A percentile compares a stretch with the other conserved stretches of the same genome.
Conservation (phyloP, 768 basidiomycete genomes). For the Kockovaella imperatae region DNA sequence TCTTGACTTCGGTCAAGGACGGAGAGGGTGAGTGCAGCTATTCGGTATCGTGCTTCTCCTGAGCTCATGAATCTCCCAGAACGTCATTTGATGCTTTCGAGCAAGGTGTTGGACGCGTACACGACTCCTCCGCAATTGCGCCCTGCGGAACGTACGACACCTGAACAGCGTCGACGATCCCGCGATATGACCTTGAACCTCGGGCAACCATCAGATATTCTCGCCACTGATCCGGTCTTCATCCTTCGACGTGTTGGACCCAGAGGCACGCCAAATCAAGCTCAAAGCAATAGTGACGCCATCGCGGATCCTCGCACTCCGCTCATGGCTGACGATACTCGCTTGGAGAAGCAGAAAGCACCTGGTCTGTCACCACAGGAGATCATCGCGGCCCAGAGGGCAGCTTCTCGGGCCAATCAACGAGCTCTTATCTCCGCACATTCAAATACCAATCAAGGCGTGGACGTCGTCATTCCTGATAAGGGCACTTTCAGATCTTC, state of each 20-base stretch:
- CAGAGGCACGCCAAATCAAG: no score
- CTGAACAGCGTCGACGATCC: conserved; percentile 71
- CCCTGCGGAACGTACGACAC: conserved; percentile 55
- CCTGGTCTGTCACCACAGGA: conserved; percentile 73
- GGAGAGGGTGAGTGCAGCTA: conserved; percentile 61
- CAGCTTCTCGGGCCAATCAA: conserved; percentile 74
- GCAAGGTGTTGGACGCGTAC: conserved; percentile 78
- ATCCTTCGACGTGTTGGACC: conserved; percentile 75
- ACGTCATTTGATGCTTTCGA: conserved; percentile 66
- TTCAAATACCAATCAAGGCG: conserved; percentile 72
- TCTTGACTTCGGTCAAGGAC: conserved; percentile 55
- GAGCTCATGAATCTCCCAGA: conserved; percentile 54
- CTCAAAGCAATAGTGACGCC: no score
- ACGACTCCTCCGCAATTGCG: conserved; percentile 64
- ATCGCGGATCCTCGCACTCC: no score
- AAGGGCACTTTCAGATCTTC: conserved; percentile 79
- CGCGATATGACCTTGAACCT: conserved; percentile 68
- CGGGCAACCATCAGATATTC: conserved; percentile 65
- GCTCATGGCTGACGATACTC: no score
- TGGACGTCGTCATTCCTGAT: conserved; percentile 79
- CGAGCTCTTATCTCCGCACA: conserved; percentile 77
- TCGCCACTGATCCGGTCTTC: conserved; percentile 78
- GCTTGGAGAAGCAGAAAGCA: conserved; percentile 3
- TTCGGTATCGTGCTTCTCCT: neutral
- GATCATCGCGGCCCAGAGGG: conserved; percentile 87